Percentiles rank a stretch among this genome's conserved stretches.
phyloP scores from a whole-genome alignment of 2,329 filamentous ascomycete species.

The Epichloe baconii region DNA sequence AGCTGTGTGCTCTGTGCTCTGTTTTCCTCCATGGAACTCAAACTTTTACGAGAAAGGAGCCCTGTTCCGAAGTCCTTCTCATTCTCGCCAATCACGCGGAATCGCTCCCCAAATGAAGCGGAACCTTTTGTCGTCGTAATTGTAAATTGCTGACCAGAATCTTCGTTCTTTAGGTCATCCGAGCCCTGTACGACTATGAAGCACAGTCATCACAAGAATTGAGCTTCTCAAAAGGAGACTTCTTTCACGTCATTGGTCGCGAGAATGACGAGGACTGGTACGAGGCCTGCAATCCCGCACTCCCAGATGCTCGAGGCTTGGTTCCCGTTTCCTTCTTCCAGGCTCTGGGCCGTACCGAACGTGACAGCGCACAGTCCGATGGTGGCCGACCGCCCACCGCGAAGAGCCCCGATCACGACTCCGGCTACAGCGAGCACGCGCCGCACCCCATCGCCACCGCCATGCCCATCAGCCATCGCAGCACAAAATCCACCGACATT shows the following conservation, averaged over 20 bases:
- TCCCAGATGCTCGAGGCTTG: slow-evolving; percentile 76
- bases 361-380: slow-evolving; percentile 68
- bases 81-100: too few relatives aligned
- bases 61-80: too few relatives aligned
- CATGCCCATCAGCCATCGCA: slow-evolving; percentile 23
- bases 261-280: slow-evolving; percentile 96
- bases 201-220: slow-evolving; percentile 67
- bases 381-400: slow-evolving; percentile 32
- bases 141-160: neutral
- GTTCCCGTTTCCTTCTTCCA: slow-evolving; percentile 94
- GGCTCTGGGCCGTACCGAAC: slow-evolving; percentile 77
- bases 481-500: slow-evolving; percentile 37
- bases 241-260: slow-evolving; percentile 93
- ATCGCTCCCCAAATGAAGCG: too few relatives aligned
- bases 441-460: slow-evolving; percentile 13
- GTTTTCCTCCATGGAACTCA: too few relatives aligned
- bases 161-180: slow-evolving; percentile 61
- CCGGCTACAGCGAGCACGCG: slow-evolving; percentile 51
- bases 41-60: too few relatives aligned
- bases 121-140: neutral
- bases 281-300: slow-evolving; percentile 88
- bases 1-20: too few relatives aligned
- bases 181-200: slow-evolving; percentile 87
- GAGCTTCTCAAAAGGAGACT: slow-evolving; percentile 88
- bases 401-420: slow-evolving; percentile 70